A percentile compares a stretch with the other conserved stretches of the same genome.
phyloP scores from a whole-genome alignment of 495 filamentous ascomycete species.

The Neurospora sp. region DNA sequence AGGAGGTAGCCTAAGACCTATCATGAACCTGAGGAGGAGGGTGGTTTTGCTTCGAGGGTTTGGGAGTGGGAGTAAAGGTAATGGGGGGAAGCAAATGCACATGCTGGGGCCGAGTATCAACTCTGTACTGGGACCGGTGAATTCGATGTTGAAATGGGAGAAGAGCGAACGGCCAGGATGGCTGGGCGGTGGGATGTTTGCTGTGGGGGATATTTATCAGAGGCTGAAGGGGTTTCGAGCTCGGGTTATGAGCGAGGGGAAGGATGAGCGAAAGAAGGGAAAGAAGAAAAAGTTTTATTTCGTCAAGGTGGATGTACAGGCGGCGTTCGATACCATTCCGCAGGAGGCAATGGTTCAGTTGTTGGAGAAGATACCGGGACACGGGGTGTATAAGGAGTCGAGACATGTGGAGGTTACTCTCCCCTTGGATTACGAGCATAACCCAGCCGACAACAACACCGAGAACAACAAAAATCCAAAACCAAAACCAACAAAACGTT shows the following conservation, averaged over 20 bases:
- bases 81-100: conserved; percentile 18
- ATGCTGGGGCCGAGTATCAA: conserved; percentile 68
- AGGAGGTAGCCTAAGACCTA: conserved; percentile 48
- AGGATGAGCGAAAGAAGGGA: background rate
- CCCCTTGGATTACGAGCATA: conserved; percentile 3
- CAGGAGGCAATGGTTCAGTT: conserved; percentile 62
- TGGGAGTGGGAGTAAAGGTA: background rate
- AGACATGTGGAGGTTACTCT: conserved; percentile 59
- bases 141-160: conserved; percentile 69
- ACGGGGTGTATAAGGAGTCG: conserved; percentile 58
- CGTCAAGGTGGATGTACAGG: conserved; percentile 82
- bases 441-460: conserved; percentile 23
- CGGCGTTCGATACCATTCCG: conserved; percentile 93
- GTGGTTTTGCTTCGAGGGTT: conserved; percentile 31
- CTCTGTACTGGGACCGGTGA: conserved; percentile 61
- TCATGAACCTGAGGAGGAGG: conserved; percentile 72
- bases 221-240: conserved; percentile 60
- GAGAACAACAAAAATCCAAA: conserved; percentile 4
- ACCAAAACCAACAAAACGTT: conserved; percentile 45
- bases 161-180: conserved; percentile 44
- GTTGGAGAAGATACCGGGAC: conserved; percentile 51
- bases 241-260: background rate
- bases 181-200: conserved; percentile 70
- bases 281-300: conserved; percentile 47
- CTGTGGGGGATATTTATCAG: conserved; percentile 71